A percentile compares a stretch with the other conserved stretches of the same genome.
These are phyloP conservation scores for Nannochloris sp. DNA, from an alignment of 139 green algal genomes.

Conservation along the genomic window DNA sequence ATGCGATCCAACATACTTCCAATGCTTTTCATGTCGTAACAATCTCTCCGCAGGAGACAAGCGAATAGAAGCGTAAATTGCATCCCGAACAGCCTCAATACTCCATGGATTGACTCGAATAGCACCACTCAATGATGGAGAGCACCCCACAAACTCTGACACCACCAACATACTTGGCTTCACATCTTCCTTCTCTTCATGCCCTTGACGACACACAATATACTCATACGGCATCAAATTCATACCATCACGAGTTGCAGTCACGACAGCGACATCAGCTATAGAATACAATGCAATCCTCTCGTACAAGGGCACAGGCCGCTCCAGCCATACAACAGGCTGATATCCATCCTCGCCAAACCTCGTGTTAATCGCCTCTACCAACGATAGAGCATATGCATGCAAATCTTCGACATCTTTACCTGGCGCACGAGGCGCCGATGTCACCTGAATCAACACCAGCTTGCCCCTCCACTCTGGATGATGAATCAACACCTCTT, in stretches of 20 bases:
- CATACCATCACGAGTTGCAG: conserved; percentile 81
- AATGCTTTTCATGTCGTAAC: conserved; percentile 95
- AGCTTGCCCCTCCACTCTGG: conserved; percentile 70
- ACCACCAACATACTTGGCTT: conserved; percentile 67
- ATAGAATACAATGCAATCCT: conserved; percentile 82
- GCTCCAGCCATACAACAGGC: conserved; percentile 81
- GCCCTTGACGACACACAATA: conserved; percentile 79
- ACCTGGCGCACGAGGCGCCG: conserved; percentile 40
- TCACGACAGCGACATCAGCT: conserved; percentile 75
- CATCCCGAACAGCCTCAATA: conserved; percentile 72
- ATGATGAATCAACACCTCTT: conserved; percentile 79
- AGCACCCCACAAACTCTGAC: conserved; percentile 98
- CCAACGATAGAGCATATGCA: conserved; percentile 47
- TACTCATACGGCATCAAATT: conserved; percentile 97
- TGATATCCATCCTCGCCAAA: conserved; percentile 43
- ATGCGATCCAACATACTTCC: conserved; percentile 87
- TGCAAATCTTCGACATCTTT: conserved; percentile 76
- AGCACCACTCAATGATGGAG: conserved; percentile 80
- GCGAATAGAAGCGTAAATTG: conserved; percentile 61
- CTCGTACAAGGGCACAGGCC: conserved; percentile 86
- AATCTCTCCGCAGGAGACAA: conserved; percentile 52
- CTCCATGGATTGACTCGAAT: conserved; percentile 97
- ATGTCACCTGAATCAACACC: conserved; percentile 79
- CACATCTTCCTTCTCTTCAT: background rate
- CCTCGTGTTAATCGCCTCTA: conserved; percentile 59